Percentiles rank a stretch among this genome's conserved stretches.
Conservation (phyloP, 257 asterid genomes). For the Penstemon davidsonii region DNA sequence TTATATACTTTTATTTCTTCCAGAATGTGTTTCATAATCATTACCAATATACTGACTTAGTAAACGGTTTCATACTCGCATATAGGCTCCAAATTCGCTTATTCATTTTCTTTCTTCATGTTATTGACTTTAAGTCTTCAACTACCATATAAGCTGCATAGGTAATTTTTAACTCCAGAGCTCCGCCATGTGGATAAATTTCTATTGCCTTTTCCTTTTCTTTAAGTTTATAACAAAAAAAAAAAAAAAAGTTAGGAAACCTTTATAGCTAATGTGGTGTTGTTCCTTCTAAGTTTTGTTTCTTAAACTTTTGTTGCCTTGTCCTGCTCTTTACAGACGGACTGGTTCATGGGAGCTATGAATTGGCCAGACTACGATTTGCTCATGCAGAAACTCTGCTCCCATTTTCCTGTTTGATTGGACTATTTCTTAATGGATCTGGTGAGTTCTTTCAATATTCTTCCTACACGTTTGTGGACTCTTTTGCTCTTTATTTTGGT, state of each 20-base stretch:
- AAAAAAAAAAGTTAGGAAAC: no score
- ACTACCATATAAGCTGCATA: neutral
- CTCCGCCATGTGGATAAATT: neutral
- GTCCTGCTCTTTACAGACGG: constrained; percentile 37
- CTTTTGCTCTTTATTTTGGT: neutral
- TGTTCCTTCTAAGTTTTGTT: neutral
- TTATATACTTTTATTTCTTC: no score
- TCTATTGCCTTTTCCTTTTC: neutral
- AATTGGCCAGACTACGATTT: constrained; percentile 80
- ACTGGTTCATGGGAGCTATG: constrained; percentile 68
- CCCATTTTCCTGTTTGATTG: constrained; percentile 95
- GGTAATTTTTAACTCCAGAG: neutral
- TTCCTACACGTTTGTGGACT: neutral
- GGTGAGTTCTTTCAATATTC: constrained; percentile 48
- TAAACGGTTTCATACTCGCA: neutral
- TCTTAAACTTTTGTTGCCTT: constrained; percentile 14
- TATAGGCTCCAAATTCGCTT: no score
- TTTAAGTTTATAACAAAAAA: no score
- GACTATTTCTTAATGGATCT: constrained; percentile 79
- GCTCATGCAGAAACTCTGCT: constrained; percentile 95
- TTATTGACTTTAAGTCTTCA: neutral
- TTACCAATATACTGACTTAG: neutral
- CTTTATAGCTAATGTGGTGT: no score
- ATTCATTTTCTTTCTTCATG: neutral
- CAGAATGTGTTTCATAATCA: neutral